Conservation (phyloP, 495 filamentous ascomycete genomes). For the Aspergillus incahuasiensis region DNA sequence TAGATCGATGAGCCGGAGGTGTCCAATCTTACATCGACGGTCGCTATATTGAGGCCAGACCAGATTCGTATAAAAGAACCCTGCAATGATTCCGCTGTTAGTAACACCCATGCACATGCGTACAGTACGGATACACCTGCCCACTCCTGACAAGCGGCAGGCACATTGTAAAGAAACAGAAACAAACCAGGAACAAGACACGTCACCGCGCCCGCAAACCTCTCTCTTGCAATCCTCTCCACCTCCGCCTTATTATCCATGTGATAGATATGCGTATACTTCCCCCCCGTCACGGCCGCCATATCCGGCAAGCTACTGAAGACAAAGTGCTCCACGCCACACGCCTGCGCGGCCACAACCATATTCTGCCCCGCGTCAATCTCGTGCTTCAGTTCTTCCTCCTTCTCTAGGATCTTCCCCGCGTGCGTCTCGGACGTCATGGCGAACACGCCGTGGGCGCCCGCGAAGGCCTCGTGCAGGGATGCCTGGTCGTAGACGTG, state of each 20-base stretch:
- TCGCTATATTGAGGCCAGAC: conserved; percentile 15
- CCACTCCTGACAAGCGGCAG: too few species aligned
- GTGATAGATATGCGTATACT: conserved; percentile 15
- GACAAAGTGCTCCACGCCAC: conserved; percentile 32
- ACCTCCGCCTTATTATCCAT: background rate
- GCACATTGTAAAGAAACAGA: too few species aligned
- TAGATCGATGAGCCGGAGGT: too few species aligned
- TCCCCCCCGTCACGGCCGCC: conserved; percentile 5
- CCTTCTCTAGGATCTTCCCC: conserved; percentile 6
- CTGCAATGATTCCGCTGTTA: conserved; percentile 2
- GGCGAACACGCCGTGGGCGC: conserved; percentile 31
- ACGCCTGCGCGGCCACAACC: conserved; percentile 27
- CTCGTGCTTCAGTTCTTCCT: conserved; percentile 31
- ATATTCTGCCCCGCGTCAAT: conserved; percentile 29
- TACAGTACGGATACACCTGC: too few species aligned
- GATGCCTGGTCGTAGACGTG: too few species aligned
- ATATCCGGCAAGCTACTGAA: conserved; percentile 31
- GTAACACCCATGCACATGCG: background rate
- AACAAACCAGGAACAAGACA: conserved; percentile 19
- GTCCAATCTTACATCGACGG: conserved; percentile 1
- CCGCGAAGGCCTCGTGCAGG: conserved; percentile 24
- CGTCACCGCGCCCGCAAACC: conserved; percentile 11
- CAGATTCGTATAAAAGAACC: conserved; percentile 21
- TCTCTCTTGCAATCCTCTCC: background rate
- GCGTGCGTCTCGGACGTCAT: conserved; percentile 24